phyloP scores from a whole-genome alignment of 2,329 filamentous ascomycete species.

The Clarireedia sp. region DNA sequence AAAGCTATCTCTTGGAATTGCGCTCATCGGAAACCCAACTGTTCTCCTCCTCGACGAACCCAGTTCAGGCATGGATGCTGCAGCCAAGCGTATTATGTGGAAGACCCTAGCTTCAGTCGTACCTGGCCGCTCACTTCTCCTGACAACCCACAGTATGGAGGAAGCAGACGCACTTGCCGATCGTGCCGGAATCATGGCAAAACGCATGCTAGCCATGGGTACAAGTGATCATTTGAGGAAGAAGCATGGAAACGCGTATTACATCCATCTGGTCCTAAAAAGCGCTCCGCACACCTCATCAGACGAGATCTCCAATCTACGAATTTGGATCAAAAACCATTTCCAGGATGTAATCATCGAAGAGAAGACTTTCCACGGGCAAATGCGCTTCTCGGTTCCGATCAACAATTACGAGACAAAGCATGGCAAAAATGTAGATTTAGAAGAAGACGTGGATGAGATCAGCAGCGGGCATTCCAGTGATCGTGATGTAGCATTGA shows the following conservation, averaged over 20 bases:
- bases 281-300: slow-evolving; percentile 65
- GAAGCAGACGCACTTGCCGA: slow-evolving; percentile 84
- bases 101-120: slow-evolving; percentile 67
- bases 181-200: slow-evolving; percentile 77
- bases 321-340: slow-evolving; percentile 52
- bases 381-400: slow-evolving; percentile 76
- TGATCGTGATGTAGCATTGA: slow-evolving; percentile 6
- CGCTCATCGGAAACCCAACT: slow-evolving; percentile 83
- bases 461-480: slow-evolving; percentile 15
- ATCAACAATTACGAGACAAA: slow-evolving; percentile 30
- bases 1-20: slow-evolving; percentile 84
- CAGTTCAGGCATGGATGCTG: slow-evolving; percentile 80
- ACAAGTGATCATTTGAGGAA: slow-evolving; percentile 63
- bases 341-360: slow-evolving; percentile 64
- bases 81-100: slow-evolving; percentile 91
- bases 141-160: slow-evolving; percentile 94
- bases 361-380: slow-evolving; percentile 71
- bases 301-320: slow-evolving; percentile 59
- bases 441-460: slow-evolving; percentile 13
- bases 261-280: slow-evolving; percentile 72
- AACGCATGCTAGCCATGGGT: slow-evolving; percentile 77
- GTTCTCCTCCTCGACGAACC: slow-evolving; percentile 88
- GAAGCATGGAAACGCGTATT: slow-evolving; percentile 69
- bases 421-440: too few relatives aligned
- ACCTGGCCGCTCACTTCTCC: slow-evolving; percentile 69